Base-by-base conservation (phyloP, 306 rosid genomes). In the Vigna trinervia region DNA sequence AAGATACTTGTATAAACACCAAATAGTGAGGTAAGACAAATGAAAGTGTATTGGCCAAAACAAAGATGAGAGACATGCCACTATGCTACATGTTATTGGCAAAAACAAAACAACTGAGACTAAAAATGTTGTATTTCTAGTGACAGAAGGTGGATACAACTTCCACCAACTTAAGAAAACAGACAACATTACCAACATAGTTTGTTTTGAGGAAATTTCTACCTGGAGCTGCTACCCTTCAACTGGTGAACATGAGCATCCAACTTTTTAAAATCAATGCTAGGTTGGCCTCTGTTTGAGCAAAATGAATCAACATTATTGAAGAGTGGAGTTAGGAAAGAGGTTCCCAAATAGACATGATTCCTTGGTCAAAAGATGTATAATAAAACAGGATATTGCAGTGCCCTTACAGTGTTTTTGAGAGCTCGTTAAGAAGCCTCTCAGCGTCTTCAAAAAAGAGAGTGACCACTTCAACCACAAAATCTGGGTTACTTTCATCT, bases 191-290 rank as follows among this genome's bases (percentile, higher is more conserved):
- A 5, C 53, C 43, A 72, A 0, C 47, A 62, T 62, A 36, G 17
- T 62, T 34, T 62, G 22, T 62, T 36, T n/a, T 15, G 39, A 14
- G 22, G 4, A 5, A 17, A 28, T 5, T 59, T 34, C 5, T 84
- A 93, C 98, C 97, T 91, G 85, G 98, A 89, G 87, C 97, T 93
- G 86, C 97, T 91, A 64, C 98, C 98, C 81, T 91, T 93, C 89
- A 93, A 64, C 86, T 91, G 97, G 79, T 93, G 97, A 88, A 93
- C 92, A 77, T 84, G 82, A 60, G 92, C 84, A 87, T 89, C 98
- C 68, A 93, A 75, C 79, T 73, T 87, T 56, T 50, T 91, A 63
- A 84, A 89, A 89, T 93, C 91, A 76, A 86, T 74, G 63, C 48
- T 75, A 52, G 81, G 71, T 61, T 88, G 92, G 13, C 66, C 83